Percentiles rank a stretch among this genome's conserved stretches.
Evolutionary conservation across 2,329 filamentous ascomycete genomes (phyloP).

Genomic region (Ophiocordyceps polyrhachis-furcata): DNA sequence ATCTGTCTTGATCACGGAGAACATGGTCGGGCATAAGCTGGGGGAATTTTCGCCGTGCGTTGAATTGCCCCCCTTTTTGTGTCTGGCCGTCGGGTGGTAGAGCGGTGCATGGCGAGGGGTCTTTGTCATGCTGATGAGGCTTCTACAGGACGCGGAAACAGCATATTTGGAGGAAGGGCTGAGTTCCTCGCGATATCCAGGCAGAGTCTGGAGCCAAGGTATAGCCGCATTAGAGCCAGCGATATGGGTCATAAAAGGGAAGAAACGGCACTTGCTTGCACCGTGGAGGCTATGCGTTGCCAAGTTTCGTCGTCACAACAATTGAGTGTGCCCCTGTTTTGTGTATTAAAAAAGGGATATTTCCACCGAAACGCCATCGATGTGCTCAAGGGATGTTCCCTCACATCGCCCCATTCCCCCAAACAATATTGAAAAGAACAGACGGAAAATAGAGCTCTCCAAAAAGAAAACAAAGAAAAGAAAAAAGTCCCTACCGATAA

Average conservation of each 20-base stretch:
- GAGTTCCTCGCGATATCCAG: conserved; percentile 1
- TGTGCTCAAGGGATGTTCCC: not conserved
- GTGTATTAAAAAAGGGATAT: too few species aligned
- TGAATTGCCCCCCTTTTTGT: not conserved
- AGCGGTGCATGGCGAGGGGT: not conserved
- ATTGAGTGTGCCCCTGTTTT: too few species aligned
- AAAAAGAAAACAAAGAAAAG: not conserved
- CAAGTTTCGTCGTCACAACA: too few species aligned
- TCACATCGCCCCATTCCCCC: not conserved
- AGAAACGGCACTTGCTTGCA: not conserved
- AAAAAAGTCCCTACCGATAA: conserved; percentile 44
- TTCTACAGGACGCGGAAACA: conserved; percentile 34
- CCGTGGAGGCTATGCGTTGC: too few species aligned
- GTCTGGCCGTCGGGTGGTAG: too few species aligned
- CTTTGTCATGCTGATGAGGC: not conserved
- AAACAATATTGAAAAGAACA: too few species aligned
- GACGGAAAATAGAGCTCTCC: too few species aligned
- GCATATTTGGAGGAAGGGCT: conserved; percentile 31
- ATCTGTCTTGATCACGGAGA: conserved; percentile 70
- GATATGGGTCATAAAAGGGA: not conserved
- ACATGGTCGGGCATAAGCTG: conserved; percentile 92
- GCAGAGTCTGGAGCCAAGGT: not conserved
- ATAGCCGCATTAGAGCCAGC: conserved; percentile 1
- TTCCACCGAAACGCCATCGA: conserved; percentile 1
- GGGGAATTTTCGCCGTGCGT: conserved; percentile 82